phyloP scores from a whole-genome alignment of 805 yeast genomes.

The Grigorovia humatica region DNA sequence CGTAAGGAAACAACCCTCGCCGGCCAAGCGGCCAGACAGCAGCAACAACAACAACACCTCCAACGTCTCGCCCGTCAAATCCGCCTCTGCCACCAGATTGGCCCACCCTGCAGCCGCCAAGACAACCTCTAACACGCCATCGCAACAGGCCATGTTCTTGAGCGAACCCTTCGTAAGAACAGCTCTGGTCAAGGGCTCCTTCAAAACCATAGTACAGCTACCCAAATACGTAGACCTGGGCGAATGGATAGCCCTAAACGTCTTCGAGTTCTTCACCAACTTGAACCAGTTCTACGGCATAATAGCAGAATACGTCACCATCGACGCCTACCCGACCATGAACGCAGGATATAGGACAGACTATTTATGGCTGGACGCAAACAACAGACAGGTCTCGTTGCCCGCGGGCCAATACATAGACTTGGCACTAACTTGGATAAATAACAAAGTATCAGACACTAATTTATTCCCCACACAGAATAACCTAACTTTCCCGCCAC shows the following conservation, averaged over 20 bases:
- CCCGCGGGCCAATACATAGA: slow-evolving; percentile 94
- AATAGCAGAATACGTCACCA: slow-evolving; percentile 83
- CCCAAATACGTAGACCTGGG: slow-evolving; percentile 91
- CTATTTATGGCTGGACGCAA: slow-evolving; percentile 79
- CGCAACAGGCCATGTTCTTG: slow-evolving; percentile 43
- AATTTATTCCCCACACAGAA: slow-evolving; percentile 83
- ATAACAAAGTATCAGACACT: slow-evolving; percentile 80
- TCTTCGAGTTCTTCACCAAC: slow-evolving; percentile 80
- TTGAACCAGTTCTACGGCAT: slow-evolving; percentile 82
- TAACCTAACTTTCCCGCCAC: slow-evolving; percentile 77
- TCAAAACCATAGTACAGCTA: slow-evolving; percentile 86
- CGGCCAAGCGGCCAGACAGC: slow-evolving; percentile 8
- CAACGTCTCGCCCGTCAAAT: background rate
- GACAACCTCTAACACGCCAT: background rate
- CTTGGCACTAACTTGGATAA: slow-evolving; percentile 82
- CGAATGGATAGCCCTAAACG: slow-evolving; percentile 92
- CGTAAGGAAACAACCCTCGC: slow-evolving; percentile 31
- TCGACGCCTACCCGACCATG: slow-evolving; percentile 87
- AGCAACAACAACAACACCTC: slow-evolving; percentile 8
- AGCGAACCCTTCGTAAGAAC: slow-evolving; percentile 91
- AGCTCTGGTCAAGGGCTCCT: slow-evolving; percentile 91
- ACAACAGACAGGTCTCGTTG: slow-evolving; percentile 69
- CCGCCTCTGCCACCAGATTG: too few species aligned
- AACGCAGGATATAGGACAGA: slow-evolving; percentile 90
- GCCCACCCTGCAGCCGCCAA: background rate